Conservation (phyloP, 768 basidiomycete species). For the Termitomyces sp. region DNA sequence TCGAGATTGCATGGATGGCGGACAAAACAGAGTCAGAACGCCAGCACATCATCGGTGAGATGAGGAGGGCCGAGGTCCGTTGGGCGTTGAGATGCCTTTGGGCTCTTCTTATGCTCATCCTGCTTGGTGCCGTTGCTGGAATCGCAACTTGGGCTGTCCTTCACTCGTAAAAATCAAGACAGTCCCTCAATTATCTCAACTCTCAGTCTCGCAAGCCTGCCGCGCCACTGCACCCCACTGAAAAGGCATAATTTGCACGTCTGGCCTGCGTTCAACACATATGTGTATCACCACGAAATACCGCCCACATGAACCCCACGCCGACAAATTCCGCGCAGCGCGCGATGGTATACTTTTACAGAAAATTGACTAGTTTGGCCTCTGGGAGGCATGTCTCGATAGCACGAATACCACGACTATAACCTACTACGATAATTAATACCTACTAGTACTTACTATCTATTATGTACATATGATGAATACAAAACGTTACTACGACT, state of each 20-base stretch:
- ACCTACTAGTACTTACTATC: too few species aligned
- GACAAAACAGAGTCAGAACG: conserved; percentile 55
- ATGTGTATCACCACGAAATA: not conserved
- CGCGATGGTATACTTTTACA: not conserved
- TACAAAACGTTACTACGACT: not conserved
- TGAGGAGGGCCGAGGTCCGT: conserved; percentile 50
- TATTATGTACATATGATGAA: not conserved
- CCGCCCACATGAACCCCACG: too few species aligned
- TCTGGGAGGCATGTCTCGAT: conserved; percentile 2
- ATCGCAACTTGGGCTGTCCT: conserved; percentile 32
- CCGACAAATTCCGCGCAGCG: not conserved
- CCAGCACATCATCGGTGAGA: conserved; percentile 41
- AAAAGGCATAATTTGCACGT: not conserved
- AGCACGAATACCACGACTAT: not conserved
- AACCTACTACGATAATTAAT: not conserved
- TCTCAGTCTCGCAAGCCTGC: not conserved
- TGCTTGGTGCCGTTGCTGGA: conserved; percentile 33
- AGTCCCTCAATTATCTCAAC: not conserved
- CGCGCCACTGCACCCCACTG: not conserved
- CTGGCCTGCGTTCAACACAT: not conserved
- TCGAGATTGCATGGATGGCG: conserved; percentile 47
- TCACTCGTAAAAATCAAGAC: conserved; percentile 14
- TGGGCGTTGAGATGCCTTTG: conserved; percentile 57
- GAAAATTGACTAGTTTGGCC: not conserved
- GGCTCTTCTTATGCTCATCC: conserved; percentile 47